Evolutionary conservation across 2,329 filamentous ascomycete genomes (phyloP).

Genomic region (Ophiocordyceps camponoti-leonardi): DNA sequence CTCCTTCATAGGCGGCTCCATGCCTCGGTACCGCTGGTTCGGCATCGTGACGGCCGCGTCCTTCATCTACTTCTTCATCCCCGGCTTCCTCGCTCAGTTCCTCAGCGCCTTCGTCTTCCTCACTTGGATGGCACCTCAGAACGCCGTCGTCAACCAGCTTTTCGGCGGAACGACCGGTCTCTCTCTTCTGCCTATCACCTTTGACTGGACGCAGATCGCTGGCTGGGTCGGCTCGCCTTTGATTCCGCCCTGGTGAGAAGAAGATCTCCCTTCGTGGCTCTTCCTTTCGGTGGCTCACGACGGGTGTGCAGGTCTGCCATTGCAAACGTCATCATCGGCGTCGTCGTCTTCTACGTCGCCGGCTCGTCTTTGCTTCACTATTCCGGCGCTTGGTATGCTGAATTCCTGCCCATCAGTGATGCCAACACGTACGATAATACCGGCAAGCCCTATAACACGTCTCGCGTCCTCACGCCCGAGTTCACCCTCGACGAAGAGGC

Average conservation of each 20-base stretch:
- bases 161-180: constrained; percentile 54
- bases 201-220: constrained; percentile 60
- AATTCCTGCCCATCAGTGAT: constrained; percentile 53
- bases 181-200: constrained; percentile 53
- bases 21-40: constrained; percentile 51
- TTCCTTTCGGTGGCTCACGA: not conserved
- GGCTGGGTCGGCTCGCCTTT: constrained; percentile 52
- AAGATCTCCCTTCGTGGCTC: too few species aligned
- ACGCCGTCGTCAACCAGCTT: constrained; percentile 50
- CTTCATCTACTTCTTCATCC: constrained; percentile 53
- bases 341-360: constrained; percentile 48
- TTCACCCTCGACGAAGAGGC: constrained; percentile 44
- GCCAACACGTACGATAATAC: constrained; percentile 57
- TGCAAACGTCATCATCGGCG: constrained; percentile 52
- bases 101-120: constrained; percentile 54
- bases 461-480: constrained; percentile 41
- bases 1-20: constrained; percentile 41
- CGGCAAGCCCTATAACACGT: constrained; percentile 44
- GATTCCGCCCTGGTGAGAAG: constrained; percentile 45
- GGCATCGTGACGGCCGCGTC: constrained; percentile 35
- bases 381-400: constrained; percentile 43
- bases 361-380: constrained; percentile 44
- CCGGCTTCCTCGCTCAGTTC: constrained; percentile 51
- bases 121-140: constrained; percentile 57
- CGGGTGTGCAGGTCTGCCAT: constrained; percentile 40